phyloP scores from a whole-genome alignment of 257 asterid species.

The Echium plantagineum region DNA sequence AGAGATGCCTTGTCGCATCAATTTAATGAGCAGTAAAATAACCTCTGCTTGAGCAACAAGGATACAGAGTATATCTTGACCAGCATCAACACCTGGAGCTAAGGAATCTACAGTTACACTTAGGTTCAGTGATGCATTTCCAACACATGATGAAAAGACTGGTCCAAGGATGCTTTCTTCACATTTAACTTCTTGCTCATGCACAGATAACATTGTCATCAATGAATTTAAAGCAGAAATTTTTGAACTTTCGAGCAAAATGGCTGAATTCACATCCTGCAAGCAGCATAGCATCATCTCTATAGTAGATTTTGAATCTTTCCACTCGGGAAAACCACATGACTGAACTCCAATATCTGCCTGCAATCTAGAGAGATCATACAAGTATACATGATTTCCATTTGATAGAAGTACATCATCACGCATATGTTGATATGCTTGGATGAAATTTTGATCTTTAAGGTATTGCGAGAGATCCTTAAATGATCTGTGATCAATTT shows the following conservation, averaged over 20 bases:
- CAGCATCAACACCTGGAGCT: constrained; percentile 31
- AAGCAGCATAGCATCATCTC: constrained; percentile 51
- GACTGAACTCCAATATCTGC: constrained; percentile 64
- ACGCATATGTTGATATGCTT: constrained; percentile 37
- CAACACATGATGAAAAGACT: constrained; percentile 49
- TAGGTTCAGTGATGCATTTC: constrained; percentile 49
- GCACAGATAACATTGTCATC: constrained; percentile 46
- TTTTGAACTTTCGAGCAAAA: constrained; percentile 45
- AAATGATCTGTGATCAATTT: constrained; percentile 55
- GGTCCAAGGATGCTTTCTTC: constrained; percentile 31
- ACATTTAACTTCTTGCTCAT: constrained; percentile 19
- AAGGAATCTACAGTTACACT: constrained; percentile 43
- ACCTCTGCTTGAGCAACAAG: constrained; percentile 73
- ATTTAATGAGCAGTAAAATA: constrained; percentile 50
- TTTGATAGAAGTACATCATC: constrained; percentile 35
- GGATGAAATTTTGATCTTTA: constrained; percentile 48
- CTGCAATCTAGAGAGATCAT: constrained; percentile 48
- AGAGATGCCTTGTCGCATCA: constrained; percentile 23
- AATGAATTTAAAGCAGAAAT: constrained; percentile 70
- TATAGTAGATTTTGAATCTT: constrained; percentile 50
- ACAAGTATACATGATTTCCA: constrained; percentile 24
- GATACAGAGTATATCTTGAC: constrained; percentile 40
- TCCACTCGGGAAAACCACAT: constrained; percentile 72
- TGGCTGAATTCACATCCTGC: constrained; percentile 51
- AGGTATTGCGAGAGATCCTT: constrained; percentile 75